Evolutionary conservation across 1,139 yeast species (phyloP), one percentile per base, ranked within the genome.

Genomic region (Saccharomycopsis hybrid): DNA sequence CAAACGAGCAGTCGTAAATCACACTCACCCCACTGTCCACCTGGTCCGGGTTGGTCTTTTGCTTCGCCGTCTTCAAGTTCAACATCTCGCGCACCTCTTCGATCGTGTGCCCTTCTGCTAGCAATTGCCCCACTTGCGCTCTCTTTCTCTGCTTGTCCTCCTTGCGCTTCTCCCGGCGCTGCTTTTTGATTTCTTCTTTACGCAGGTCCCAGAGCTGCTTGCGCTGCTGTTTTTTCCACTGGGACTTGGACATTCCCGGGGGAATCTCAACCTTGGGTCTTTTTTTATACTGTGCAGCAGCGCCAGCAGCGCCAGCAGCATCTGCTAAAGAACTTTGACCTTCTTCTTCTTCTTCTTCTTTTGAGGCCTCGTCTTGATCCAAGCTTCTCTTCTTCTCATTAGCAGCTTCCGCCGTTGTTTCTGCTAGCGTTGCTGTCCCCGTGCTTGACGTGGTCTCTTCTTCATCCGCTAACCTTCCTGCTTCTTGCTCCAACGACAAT

Each of bases 1-100:
- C 98, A 64, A 92, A 92, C 28, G 76, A 86, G 67, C 98, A 92
- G 66, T 92, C 98, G 57, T 92, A 64, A 24, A 89, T 69, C 37
- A 90, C 73, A 4, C 69, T 69, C 41, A 77, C 73, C 0, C 74
- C 77, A 3, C 80, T 73, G 8, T 66, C 64, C 1, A 53, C 59
- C 58, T 80, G 84, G 11, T 66, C 60, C 35, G 64, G 62, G 2
- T 77, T 76, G 3, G 67, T 60, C 38, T 60, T 61, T 36, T 70
- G 63, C 40, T 59, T 61, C 27, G 48, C 41, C n/a, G 38, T 45
- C 38, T 52, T 54, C 29, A 46, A 50, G 31, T 37, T 38, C 33
- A 54, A 52, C 25, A 62, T 55, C 27, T 60, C 63, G 2, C 70
- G 71, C 8, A 68, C 58, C 40, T 60, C 65, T 54, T 69, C 71